These are phyloP conservation scores for Ascochyta pisi DNA, from an alignment of 2,329 filamentous ascomycete species.

Conservation along the genomic window DNA sequence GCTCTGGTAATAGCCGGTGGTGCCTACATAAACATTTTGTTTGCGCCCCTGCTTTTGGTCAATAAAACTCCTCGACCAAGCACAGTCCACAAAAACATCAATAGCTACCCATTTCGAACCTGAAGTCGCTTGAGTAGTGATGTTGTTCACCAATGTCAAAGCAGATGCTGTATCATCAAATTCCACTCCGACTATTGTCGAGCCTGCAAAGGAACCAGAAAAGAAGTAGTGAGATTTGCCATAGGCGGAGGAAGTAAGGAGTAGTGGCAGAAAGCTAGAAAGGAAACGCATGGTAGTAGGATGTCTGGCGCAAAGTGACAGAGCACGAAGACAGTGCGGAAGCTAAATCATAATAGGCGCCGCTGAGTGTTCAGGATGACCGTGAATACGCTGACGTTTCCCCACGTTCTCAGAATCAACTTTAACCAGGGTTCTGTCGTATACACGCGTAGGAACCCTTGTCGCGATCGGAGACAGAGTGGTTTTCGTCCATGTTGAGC, in stretches of 20 bases:
- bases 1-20: constrained; percentile 12
- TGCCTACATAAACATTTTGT: constrained; percentile 10
- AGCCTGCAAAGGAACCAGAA: constrained; percentile 7
- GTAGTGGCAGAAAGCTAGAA: not conserved
- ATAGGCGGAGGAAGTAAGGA: constrained; percentile 1
- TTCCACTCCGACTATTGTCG: constrained; percentile 7
- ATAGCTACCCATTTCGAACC: constrained; percentile 17
- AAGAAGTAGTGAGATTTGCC: constrained; percentile 12
- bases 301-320: not conserved
- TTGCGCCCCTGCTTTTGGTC: not conserved
- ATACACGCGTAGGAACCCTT: too few species aligned
- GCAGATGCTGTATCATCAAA: constrained; percentile 9
- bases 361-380: not conserved
- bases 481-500: not conserved
- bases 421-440: too few species aligned
- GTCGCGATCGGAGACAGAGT: too few species aligned
- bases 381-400: too few species aligned
- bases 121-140: constrained; percentile 1
- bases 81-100: not conserved
- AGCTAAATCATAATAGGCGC: too few species aligned
- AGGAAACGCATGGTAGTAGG: not conserved
- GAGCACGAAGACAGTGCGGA: not conserved
- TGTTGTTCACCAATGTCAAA: constrained; percentile 14
- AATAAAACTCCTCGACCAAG: not conserved
- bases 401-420: too few species aligned